Conservation (phyloP, 225 moss, liverwort and hornwort genomes). For the Thuidium tamariscinum region DNA sequence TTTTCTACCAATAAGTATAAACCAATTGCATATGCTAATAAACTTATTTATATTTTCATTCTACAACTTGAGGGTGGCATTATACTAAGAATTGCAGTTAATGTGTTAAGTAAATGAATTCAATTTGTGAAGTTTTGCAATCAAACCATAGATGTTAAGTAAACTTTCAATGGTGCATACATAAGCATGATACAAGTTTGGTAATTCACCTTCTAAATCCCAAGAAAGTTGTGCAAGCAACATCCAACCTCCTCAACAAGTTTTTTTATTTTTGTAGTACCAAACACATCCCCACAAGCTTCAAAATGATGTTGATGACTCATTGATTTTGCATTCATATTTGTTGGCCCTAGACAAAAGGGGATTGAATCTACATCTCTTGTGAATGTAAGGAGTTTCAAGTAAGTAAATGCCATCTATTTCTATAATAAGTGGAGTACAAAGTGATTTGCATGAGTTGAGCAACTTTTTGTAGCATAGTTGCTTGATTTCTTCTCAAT, state of each 20-base stretch:
- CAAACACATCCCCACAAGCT: neutral
- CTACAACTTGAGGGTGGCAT: neutral
- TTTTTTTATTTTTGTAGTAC: slow-evolving; percentile 23
- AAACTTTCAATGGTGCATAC: slow-evolving; percentile 36
- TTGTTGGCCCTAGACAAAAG: neutral
- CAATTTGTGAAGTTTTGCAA: slow-evolving; percentile 18
- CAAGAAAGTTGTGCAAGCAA: slow-evolving; percentile 33
- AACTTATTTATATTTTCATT: neutral
- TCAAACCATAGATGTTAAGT: slow-evolving; percentile 44
- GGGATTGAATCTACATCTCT: neutral
- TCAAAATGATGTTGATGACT: neutral
- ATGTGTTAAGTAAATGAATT: no score
- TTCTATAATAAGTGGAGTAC: neutral
- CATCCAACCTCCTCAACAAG: slow-evolving; percentile 31
- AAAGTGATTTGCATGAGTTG: neutral
- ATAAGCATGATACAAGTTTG: slow-evolving; percentile 25
- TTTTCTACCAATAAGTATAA: neutral
- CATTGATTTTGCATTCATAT: neutral
- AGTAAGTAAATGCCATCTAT: neutral
- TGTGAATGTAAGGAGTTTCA: no score
- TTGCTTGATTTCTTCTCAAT: neutral
- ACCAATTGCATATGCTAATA: neutral
- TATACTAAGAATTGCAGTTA: no score
- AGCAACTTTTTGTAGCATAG: no score
- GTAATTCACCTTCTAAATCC: slow-evolving; percentile 31